Base-by-base conservation (phyloP, 208 protist genomes). In the Acanthamoeba culbertsoni region DNA sequence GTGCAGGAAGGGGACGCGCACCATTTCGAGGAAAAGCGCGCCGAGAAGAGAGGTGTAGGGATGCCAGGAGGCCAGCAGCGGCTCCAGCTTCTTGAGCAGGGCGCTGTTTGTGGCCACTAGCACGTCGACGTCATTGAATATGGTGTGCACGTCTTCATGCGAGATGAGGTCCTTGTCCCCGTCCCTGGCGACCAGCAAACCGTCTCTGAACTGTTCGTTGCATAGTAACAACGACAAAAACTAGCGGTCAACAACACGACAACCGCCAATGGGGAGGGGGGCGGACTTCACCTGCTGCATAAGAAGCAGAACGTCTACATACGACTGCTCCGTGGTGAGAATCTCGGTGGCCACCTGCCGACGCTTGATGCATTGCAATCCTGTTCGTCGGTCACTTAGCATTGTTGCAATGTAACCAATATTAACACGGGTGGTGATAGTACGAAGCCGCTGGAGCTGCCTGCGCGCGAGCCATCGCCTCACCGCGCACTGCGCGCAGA, bases 241-340 rank as follows among this genome's bases (percentile, higher is more conserved):
- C n/a, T n/a, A n/a, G n/a, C n/a, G n/a, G n/a, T n/a, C n/a, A n/a
- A n/a, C n/a, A n/a, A n/a, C n/a, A n/a, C n/a, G n/a, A n/a, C n/a
- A n/a, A n/a, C n/a, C n/a, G n/a, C n/a, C n/a, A n/a, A n/a, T n/a
- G n/a, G n/a, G n/a, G n/a, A n/a, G n/a, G n/a, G n/a, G n/a, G n/a
- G n/a, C n/a, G n/a, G n/a, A n/a, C n/a, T n/a, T n/a, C n/a, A n/a
- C n/a, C n/a, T n/a, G n/a, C n/a, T n/a, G n/a, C n/a, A 79, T 26
- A 0, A 79, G 43, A 7, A 53, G 71, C 23, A 79, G 71, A n/a
- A 79, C 71, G 43, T 51, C 43, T 26, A 53, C 14, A 35, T 79
- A 79, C 23, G 71, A 79, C 71, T 79, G 40, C 43, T 79, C 71
- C 14, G 71, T 79, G 71, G 71, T 79, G 14, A 79, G 43, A 18